Conservation (phyloP, 2,329 filamentous ascomycete genomes). For the Trichoderma polysporum region DNA sequence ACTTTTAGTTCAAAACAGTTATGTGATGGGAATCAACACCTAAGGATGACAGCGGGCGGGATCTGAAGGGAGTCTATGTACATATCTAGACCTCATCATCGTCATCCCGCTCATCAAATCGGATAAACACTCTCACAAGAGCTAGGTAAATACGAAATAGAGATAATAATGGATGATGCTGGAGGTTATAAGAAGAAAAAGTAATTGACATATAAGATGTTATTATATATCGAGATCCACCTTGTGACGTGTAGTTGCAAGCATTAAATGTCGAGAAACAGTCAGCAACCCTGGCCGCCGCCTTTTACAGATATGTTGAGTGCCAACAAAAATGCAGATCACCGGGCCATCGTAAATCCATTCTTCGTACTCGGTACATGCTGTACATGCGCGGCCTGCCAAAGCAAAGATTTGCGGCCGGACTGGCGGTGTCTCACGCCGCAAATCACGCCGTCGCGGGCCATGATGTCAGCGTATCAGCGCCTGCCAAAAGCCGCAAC, state of each 20-base stretch:
- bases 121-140: not conserved
- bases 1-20: not conserved
- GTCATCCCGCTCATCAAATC: not conserved
- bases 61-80: too few species aligned
- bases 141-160: not conserved
- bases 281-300: not conserved
- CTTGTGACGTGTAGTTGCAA: not conserved
- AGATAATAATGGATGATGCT: not conserved
- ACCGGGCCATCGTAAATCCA: not conserved
- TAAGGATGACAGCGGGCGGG: too few species aligned
- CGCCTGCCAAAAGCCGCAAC: not conserved
- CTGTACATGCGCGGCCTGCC: not conserved
- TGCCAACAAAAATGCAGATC: not conserved
- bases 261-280: not conserved
- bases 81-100: too few species aligned
- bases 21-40: too few species aligned
- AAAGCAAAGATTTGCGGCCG: not conserved
- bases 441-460: slow-evolving; percentile 12
- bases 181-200: too few species aligned
- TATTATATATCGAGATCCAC: not conserved
- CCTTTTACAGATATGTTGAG: not conserved
- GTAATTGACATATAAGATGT: too few species aligned
- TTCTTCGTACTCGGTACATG: not conserved
- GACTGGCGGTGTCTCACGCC: slow-evolving; percentile 20
- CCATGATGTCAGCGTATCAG: slow-evolving; percentile 19